Percentiles rank a stretch among this genome's conserved stretches.
phyloP scores from a whole-genome alignment of 2,329 filamentous ascomycete species.

The Byssochlamys sp. region DNA sequence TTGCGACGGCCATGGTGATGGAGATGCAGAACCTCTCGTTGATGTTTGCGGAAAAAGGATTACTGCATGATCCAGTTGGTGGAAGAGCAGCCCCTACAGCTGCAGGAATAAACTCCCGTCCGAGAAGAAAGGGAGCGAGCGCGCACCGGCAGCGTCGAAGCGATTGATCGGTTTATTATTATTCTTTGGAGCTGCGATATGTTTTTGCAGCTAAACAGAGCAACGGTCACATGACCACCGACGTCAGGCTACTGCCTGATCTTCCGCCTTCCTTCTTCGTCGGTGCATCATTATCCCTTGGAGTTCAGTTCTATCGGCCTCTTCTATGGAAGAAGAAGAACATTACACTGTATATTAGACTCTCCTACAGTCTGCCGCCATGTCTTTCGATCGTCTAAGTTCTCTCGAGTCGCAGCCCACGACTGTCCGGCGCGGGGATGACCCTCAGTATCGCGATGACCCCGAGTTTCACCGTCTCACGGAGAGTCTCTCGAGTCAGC shows the following conservation, averaged over 20 bases:
- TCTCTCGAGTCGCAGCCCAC: conserved; percentile 72
- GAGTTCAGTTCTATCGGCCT: neutral
- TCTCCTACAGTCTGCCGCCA: conserved; percentile 28
- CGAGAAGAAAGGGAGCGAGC: neutral
- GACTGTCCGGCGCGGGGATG: conserved; percentile 57
- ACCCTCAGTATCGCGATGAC: conserved; percentile 74
- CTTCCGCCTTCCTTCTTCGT: neutral
- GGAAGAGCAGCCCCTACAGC: neutral
- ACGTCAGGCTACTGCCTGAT: neutral
- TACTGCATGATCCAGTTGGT: conserved; percentile 14
- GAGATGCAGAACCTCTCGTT: conserved; percentile 15
- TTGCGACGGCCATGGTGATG: conserved; percentile 27
- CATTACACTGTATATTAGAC: conserved; percentile 4
- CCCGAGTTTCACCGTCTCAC: conserved; percentile 81
- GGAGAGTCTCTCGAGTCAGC: conserved; percentile 71
- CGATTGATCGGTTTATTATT: neutral
- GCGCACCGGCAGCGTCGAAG: neutral
- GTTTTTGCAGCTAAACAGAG: neutral
- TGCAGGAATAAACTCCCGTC: conserved; percentile 2
- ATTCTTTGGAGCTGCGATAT: neutral
- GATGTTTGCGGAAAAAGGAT: conserved; percentile 6
- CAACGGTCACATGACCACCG: neutral
- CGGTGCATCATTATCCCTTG: neutral
- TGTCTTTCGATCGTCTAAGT: conserved; percentile 87
- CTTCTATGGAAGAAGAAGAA: neutral